Base-by-base conservation (phyloP, 2,329 filamentous ascomycete species). In the Rosellinia necatrix region DNA sequence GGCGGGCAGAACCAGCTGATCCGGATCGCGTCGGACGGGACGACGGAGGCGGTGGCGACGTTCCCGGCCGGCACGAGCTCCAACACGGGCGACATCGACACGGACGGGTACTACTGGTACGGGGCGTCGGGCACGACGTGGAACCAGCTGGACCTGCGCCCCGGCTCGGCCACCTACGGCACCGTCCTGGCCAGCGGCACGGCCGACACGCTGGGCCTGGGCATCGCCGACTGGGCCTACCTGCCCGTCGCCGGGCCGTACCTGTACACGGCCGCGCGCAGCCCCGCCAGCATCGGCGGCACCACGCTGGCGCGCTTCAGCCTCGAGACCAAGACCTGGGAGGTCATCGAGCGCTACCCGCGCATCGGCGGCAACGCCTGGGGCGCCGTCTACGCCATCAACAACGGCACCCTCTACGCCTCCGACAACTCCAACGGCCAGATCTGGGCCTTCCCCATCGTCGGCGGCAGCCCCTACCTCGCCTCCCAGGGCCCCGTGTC, bases 31-130 rank as follows among this genome's bases (percentile, higher is more conserved):
- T 53, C 48, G 10, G 59, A 61, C 13, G 64, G 64, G 21, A 41
- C 49, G 0, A 41, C 54, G 2, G 49, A 47, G 5, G 42, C 49
- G 4, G 48, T 68, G 4, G 3, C 34, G 0, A 43, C 49, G 19
- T 58, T 61, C 9, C 34, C 53, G 19, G 55, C 15, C 24, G 44
- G 13, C 0, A 17, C 21, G 4, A 1, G 0, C 19, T 15, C 19
- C 13, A 63, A 61, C 37, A 59, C 62, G 24, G 66, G 64, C 6
- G 66, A 68, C 13, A 47, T 68, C 34, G 66, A 68, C 43, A 19
- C 38, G 0, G 52, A 54, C 12, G 59, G 58, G 6, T 52, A 51
- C 40, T 63, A 60, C 29, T 63, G 61, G 61, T 59, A 43, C 10
- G 51, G 51, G 2, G 19, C 4, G 3, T 34, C 21, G 0, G 56